Conservation (phyloP, 116 monocot species). For the Dioscorea cayenensis region DNA sequence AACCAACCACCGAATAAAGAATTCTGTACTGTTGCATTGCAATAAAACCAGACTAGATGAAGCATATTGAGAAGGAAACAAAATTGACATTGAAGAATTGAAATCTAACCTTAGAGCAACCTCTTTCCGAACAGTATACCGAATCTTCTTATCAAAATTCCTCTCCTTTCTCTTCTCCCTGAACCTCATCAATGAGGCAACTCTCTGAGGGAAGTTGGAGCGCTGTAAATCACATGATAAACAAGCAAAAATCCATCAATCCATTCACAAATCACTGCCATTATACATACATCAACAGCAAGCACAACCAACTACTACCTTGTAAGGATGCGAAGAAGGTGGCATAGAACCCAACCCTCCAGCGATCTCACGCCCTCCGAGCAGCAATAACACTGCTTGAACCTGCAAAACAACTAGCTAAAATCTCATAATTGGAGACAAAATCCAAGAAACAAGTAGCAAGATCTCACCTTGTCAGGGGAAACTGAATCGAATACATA, state of each 20-base stretch:
- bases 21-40: no score
- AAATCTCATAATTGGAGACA: background rate
- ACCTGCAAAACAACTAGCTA: constrained; percentile 29
- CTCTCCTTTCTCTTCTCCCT: constrained; percentile 87
- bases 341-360: constrained; percentile 24
- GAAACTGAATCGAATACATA: constrained; percentile 86
- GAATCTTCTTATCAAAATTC: constrained; percentile 87
- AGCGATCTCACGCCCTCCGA: constrained; percentile 65
- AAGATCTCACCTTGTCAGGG: constrained; percentile 65
- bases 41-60: no score
- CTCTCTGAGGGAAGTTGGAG: constrained; percentile 69
- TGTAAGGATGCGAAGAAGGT: constrained; percentile 47
- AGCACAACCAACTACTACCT: constrained; percentile 1
- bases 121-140: constrained; percentile 83
- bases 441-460: background rate
- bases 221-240: constrained; percentile 20
- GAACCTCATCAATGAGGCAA: constrained; percentile 84
- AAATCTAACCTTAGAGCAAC: constrained; percentile 62
- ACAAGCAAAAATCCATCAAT: background rate
- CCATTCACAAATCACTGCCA: background rate
- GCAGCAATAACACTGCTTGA: constrained; percentile 73
- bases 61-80: background rate
- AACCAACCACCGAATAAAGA: no score
- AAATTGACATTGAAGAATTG: background rate
- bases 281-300: background rate